These are phyloP conservation scores for Lichtheimia corymbifera DNA, from an alignment of 371 early-diverging fungal genomes.

Conservation along the genomic window DNA sequence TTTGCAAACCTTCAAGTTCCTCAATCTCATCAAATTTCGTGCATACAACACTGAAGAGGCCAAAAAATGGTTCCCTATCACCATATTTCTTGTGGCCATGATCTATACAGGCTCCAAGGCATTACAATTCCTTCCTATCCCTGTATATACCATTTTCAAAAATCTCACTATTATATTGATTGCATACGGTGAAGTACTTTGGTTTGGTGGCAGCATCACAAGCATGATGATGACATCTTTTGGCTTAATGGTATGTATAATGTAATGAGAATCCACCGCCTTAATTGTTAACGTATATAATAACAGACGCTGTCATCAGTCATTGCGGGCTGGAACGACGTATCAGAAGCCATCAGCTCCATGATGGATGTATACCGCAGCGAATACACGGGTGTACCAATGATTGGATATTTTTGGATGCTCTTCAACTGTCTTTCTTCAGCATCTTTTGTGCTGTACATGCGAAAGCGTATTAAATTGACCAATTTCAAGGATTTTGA, in stretches of 20 bases:
- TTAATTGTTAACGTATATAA: background rate
- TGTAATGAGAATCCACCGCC: background rate
- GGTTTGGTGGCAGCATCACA: conserved; percentile 81
- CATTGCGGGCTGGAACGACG: conserved; percentile 85
- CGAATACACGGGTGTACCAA: conserved; percentile 11
- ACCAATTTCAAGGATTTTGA: conserved; percentile 93
- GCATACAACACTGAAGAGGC: conserved; percentile 63
- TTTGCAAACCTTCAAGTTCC: conserved; percentile 57
- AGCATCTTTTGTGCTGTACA: conserved; percentile 87
- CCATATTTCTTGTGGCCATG: conserved; percentile 90
- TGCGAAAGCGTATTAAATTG: conserved; percentile 86
- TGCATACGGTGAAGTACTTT: conserved; percentile 90
- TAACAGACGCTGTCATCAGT: conserved; percentile 79
- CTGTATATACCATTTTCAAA: conserved; percentile 98
- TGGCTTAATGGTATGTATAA: conserved; percentile 72
- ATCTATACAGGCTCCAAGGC: conserved; percentile 97
- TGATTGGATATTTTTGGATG: conserved; percentile 87
- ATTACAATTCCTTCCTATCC: conserved; percentile 91
- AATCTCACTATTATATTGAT: conserved; percentile 97
- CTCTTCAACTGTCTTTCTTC: conserved; percentile 90
- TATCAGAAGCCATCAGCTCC: conserved; percentile 52
- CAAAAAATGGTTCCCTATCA: conserved; percentile 87
- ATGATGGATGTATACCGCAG: conserved; percentile 31
- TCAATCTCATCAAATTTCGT: conserved; percentile 69
- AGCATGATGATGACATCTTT: conserved; percentile 85